These are phyloP conservation scores for Lentinus polychrous DNA, from an alignment of 1,284 basidiomycete genomes.

Conservation along the genomic window DNA sequence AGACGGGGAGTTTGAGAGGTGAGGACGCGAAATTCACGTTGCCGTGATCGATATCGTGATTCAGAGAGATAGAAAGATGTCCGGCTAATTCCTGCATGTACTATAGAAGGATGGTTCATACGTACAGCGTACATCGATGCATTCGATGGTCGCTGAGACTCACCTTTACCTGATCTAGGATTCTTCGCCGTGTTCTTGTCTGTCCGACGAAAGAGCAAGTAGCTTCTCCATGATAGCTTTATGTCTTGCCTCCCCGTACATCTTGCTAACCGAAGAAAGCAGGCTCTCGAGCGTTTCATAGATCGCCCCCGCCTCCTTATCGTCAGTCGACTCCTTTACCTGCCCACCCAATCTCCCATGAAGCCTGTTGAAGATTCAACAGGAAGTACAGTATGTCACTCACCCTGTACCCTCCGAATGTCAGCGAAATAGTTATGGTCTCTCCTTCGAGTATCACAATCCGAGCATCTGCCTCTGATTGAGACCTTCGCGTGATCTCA, in stretches of 20 bases:
- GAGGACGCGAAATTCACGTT: background rate
- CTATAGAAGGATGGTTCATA: background rate
- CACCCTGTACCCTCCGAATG: constrained; percentile 47
- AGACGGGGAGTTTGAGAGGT: constrained; percentile 20
- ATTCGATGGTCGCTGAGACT: too few species aligned
- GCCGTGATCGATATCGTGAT: too few species aligned
- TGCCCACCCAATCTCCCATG: background rate
- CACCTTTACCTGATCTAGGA: background rate
- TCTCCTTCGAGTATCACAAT: constrained; percentile 52
- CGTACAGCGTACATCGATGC: background rate
- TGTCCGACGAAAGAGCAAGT: constrained; percentile 27
- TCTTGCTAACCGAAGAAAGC: constrained; percentile 42
- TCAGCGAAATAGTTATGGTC: constrained; percentile 39
- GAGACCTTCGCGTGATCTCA: constrained; percentile 29
- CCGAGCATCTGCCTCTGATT: constrained; percentile 43
- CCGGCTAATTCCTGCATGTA: background rate
- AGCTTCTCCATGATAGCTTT: constrained; percentile 43
- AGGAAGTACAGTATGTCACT: constrained; percentile 12
- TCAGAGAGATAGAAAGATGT: too few species aligned
- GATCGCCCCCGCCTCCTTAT: constrained; percentile 12
- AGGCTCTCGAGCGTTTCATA: constrained; percentile 56
- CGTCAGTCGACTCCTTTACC: constrained; percentile 14
- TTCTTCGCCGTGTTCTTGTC: constrained; percentile 5
- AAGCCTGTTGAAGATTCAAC: background rate
- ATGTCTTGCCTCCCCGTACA: constrained; percentile 41